A percentile compares a stretch with the other conserved stretches of the same genome.
These are phyloP conservation scores for Solanum chilense DNA, from an alignment of 257 asterid genomes.

Conservation along the genomic window DNA sequence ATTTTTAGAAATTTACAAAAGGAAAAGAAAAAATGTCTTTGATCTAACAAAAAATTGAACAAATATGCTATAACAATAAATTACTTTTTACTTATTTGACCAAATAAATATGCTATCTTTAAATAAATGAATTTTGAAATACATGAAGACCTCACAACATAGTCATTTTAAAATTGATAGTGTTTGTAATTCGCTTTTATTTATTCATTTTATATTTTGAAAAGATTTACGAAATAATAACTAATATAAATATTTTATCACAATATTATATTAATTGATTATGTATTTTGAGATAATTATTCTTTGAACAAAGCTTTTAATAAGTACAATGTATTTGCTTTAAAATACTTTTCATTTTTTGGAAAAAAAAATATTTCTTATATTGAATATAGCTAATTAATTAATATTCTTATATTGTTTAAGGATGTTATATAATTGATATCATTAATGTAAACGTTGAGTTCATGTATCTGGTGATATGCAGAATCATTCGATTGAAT, in stretches of 20 bases:
- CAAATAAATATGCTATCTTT: not conserved
- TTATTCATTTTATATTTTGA: not conserved
- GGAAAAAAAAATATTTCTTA: not conserved
- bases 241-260: not conserved
- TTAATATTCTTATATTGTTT: not conserved
- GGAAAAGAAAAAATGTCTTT: not conserved
- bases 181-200: too few species aligned
- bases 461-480: not conserved
- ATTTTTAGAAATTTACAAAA: too few species aligned
- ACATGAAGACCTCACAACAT: not conserved
- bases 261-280: not conserved
- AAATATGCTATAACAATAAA: not conserved
- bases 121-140: not conserved
- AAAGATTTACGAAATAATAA: too few species aligned
- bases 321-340: not conserved
- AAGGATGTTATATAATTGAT: not conserved
- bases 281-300: too few species aligned
- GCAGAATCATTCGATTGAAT: not conserved
- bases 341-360: not conserved
- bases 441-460: not conserved
- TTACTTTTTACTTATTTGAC: not conserved
- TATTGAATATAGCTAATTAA: not conserved
- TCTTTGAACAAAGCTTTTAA: not conserved
- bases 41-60: not conserved
- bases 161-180: not conserved